These are phyloP conservation scores for Noccaea caerulescens DNA, from an alignment of 345 rosid species.

Conservation along the genomic window DNA sequence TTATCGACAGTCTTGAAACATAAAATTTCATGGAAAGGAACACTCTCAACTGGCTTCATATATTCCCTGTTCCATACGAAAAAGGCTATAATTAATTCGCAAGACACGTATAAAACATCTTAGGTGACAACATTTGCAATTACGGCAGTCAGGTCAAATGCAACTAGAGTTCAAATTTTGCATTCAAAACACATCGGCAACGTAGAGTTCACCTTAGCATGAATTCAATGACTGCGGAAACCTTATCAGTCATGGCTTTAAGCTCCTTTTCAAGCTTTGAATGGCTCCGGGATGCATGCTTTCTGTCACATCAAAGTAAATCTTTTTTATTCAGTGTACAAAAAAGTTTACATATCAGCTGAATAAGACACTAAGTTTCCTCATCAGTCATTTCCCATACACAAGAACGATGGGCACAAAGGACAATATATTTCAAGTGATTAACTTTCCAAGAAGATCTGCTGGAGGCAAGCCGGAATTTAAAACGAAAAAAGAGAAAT, in stretches of 20 bases:
- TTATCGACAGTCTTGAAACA: slow-evolving; percentile 76
- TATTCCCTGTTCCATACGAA: slow-evolving; percentile 57
- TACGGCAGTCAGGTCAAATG: slow-evolving; percentile 14
- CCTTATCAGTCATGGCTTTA: slow-evolving; percentile 60
- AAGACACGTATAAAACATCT: not conserved
- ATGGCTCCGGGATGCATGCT: slow-evolving; percentile 53
- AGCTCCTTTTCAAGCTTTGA: slow-evolving; percentile 50
- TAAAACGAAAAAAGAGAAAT: not conserved
- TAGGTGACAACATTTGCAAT: not conserved
- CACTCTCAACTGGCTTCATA: slow-evolving; percentile 77
- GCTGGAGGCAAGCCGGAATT: slow-evolving; percentile 12
- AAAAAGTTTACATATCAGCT: not conserved
- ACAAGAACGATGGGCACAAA: not conserved
- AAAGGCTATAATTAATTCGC: slow-evolving; percentile 8
- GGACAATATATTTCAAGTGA: slow-evolving; percentile 8
- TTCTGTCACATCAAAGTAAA: slow-evolving; percentile 54
- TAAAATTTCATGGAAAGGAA: slow-evolving; percentile 69
- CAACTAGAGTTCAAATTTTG: not conserved
- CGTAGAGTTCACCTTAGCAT: slow-evolving; percentile 61
- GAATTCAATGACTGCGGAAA: slow-evolving; percentile 56
- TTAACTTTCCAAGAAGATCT: slow-evolving; percentile 20
- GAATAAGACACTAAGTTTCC: slow-evolving; percentile 24
- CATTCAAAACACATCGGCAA: slow-evolving; percentile 7
- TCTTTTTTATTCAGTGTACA: slow-evolving; percentile 12
- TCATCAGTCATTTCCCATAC: slow-evolving; percentile 1